A percentile compares a stretch with the other conserved stretches of the same genome.
phyloP scores from a whole-genome alignment of 106 monocot species.

The Phalaenopsis equestris region DNA sequence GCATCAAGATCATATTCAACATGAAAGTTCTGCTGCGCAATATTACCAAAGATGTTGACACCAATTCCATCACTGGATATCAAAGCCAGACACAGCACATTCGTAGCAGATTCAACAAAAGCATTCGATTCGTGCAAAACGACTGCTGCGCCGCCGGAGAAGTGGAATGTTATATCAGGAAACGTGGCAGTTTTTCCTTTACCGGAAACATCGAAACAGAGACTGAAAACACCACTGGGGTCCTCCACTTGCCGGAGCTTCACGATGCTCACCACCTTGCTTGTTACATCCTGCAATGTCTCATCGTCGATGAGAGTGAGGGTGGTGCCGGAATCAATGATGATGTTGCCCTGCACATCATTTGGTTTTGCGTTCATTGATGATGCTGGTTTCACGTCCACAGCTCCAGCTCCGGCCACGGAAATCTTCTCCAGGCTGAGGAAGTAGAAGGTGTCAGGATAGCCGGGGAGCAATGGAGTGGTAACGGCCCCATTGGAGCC shows the following conservation, averaged over 20 bases:
- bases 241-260: conserved; percentile 6
- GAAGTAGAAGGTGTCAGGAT: conserved; percentile 15
- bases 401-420: conserved; percentile 6
- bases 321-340: conserved; percentile 44
- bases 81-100: conserved; percentile 21
- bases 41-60: conserved; percentile 23
- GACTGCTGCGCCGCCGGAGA: conserved; percentile 20
- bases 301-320: conserved; percentile 17
- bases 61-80: background rate
- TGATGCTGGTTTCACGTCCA: background rate
- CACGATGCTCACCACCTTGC: conserved; percentile 4
- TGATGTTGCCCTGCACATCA: conserved; percentile 9
- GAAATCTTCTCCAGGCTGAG: conserved; percentile 16
- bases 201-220: conserved; percentile 21
- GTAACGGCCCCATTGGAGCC: background rate
- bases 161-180: conserved; percentile 24
- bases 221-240: background rate
- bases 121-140: conserved; percentile 13
- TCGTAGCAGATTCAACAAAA: conserved; percentile 3
- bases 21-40: conserved; percentile 47
- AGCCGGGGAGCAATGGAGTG: conserved; percentile 9
- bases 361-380: background rate
- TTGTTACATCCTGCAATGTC: background rate
- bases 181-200: background rate
- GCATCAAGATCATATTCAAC: conserved; percentile 35